Evolutionary conservation across 106 monocot genomes (phyloP).

Genomic region (Posidonia australis): DNA sequence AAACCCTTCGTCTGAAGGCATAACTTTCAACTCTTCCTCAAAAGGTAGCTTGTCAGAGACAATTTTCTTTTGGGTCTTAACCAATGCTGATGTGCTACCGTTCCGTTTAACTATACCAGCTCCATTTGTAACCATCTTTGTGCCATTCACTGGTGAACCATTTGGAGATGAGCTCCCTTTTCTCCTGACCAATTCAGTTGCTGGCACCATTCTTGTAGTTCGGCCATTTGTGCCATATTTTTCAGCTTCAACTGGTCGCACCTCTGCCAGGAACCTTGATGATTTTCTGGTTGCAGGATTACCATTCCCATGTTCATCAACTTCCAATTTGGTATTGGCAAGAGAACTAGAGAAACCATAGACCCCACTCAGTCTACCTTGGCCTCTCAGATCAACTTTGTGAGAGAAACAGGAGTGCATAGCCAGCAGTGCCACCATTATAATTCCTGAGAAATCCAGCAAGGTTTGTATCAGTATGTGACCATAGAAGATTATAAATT

Average conservation of each 20-base stretch:
- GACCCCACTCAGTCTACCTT: conserved; percentile 6
- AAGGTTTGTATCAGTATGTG: background rate
- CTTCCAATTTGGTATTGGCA: conserved; percentile 15
- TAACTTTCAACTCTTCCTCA: conserved; percentile 42
- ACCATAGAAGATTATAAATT: too few species aligned
- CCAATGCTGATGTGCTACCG: conserved; percentile 21
- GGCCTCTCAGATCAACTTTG: conserved; percentile 9
- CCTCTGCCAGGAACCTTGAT: conserved; percentile 12
- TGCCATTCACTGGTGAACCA: conserved; percentile 21
- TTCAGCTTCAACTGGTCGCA: conserved; percentile 8
- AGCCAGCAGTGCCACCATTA: conserved; percentile 37
- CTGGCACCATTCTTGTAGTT: conserved; percentile 42
- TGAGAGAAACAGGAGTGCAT: conserved; percentile 20
- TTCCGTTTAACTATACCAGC: conserved; percentile 28
- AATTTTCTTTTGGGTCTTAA: conserved; percentile 19
- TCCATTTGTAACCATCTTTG: conserved; percentile 32
- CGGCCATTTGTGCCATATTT: conserved; percentile 37
- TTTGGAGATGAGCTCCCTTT: conserved; percentile 9
- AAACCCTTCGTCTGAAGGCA: conserved; percentile 81
- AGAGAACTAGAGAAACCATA: conserved; percentile 36
- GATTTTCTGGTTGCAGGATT: conserved; percentile 3
- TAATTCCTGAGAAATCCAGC: conserved; percentile 1
- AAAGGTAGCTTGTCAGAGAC: conserved; percentile 18
- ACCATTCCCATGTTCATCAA: conserved; percentile 1
- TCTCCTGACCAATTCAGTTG: conserved; percentile 29